Conservation (phyloP, 441 rosid species). For the Theobroma grandiflorum region DNA sequence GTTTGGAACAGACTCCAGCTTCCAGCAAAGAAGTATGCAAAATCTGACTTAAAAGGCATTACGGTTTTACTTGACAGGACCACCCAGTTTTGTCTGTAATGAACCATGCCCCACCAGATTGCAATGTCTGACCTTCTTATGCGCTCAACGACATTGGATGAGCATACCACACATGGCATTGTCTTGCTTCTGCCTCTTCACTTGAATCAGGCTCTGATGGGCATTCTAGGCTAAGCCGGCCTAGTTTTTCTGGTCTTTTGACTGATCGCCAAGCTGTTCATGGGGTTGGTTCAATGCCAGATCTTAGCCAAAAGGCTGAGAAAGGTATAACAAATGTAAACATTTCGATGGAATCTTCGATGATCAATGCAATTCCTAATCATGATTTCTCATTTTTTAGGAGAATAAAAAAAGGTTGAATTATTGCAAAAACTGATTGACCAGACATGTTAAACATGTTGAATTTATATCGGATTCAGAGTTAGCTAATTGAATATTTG, state of each 20-base stretch:
- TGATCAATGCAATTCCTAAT: not conserved
- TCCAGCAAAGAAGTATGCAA: not conserved
- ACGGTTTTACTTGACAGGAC: not conserved
- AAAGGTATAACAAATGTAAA: not conserved
- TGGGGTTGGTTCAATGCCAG: not conserved
- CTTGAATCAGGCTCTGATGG: not conserved
- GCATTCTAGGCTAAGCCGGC: not conserved
- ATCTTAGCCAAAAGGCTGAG: not conserved
- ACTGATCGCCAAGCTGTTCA: constrained; percentile 1
- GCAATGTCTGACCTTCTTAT: constrained; percentile 1
- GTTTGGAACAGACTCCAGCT: not conserved
- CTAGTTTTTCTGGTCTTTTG: not conserved
- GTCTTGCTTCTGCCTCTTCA: constrained; percentile 1
- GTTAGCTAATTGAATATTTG: not conserved
- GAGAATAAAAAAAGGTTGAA: too few species aligned
- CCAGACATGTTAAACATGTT: not conserved
- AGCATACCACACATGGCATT: constrained; percentile 2
- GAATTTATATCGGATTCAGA: not conserved
- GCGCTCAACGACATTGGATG: not conserved
- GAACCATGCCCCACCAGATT: not conserved
- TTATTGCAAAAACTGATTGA: not conserved
- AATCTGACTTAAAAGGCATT: not conserved
- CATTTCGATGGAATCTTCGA: not conserved
- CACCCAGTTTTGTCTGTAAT: not conserved
- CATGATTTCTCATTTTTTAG: not conserved